Evolutionary conservation across 2,329 filamentous ascomycete genomes (phyloP).

Genomic region (Byssothecium circinans): DNA sequence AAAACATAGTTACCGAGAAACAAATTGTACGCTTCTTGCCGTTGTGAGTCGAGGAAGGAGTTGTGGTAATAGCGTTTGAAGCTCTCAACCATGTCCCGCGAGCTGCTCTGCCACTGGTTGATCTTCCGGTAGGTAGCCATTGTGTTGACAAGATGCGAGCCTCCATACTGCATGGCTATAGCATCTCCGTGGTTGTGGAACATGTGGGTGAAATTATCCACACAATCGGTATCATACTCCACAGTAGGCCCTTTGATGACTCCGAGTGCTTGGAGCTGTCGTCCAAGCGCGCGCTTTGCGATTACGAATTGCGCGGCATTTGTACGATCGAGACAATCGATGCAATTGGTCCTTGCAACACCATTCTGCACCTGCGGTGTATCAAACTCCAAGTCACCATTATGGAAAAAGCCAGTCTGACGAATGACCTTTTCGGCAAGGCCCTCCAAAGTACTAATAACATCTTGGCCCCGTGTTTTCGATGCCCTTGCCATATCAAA

Average conservation of each 20-base stretch:
- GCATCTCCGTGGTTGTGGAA: slow-evolving; percentile 95
- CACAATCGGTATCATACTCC: slow-evolving; percentile 91
- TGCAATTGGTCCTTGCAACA: slow-evolving; percentile 93
- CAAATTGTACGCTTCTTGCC: slow-evolving; percentile 96
- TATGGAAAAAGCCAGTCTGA: slow-evolving; percentile 91
- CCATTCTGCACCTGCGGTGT: slow-evolving; percentile 80
- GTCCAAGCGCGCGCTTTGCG: slow-evolving; percentile 86
- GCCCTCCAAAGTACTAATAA: slow-evolving; percentile 85
- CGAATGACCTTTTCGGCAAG: slow-evolving; percentile 87
- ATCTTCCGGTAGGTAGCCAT: slow-evolving; percentile 99
- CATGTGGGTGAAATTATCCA: slow-evolving; percentile 97
- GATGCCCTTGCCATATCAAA: slow-evolving; percentile 98
- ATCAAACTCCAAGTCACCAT: slow-evolving; percentile 72
- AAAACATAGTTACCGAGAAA: slow-evolving; percentile 97
- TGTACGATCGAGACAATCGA: slow-evolving; percentile 94
- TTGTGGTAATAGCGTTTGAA: slow-evolving; percentile 99
- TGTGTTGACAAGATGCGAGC: slow-evolving; percentile 95
- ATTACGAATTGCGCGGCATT: slow-evolving; percentile 98
- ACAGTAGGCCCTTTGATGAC: slow-evolving; percentile 78
- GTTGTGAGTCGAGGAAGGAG: slow-evolving; percentile 94
- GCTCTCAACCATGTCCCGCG: slow-evolving; percentile 97
- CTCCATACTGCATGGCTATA: slow-evolving; percentile 96
- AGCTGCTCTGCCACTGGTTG: slow-evolving; percentile 98
- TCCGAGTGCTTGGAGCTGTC: slow-evolving; percentile 89
- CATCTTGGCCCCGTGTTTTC: slow-evolving; percentile 87